Evolutionary conservation across 345 rosid genomes (phyloP).

Genomic region (Eucalyptus marginata): DNA sequence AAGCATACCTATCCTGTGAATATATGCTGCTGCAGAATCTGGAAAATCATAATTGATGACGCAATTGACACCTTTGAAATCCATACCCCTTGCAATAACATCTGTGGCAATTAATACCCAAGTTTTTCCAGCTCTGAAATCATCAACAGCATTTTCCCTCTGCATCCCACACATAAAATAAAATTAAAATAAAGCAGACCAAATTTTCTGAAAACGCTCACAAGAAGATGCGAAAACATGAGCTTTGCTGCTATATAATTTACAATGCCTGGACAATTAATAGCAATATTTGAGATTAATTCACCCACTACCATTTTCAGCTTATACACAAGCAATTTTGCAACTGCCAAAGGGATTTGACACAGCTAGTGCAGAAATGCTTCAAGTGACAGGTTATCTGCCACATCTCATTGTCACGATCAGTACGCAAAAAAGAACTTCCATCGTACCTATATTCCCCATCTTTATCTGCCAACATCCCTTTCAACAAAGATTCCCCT

Average conservation of each 20-base stretch:
- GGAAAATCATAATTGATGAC: conserved; percentile 96
- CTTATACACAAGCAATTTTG: neutral
- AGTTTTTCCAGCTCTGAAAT: conserved; percentile 74
- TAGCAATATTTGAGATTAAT: neutral
- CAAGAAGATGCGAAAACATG: neutral
- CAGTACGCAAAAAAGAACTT: neutral
- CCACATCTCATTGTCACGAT: neutral
- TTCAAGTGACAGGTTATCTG: neutral
- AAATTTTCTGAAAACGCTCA: neutral
- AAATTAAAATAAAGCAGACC: neutral
- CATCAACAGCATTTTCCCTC: conserved; percentile 76
- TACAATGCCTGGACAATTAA: neutral
- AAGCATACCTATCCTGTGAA: conserved; percentile 84
- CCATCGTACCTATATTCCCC: neutral
- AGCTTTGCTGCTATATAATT: neutral
- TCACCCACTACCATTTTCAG: neutral
- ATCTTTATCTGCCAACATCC: neutral
- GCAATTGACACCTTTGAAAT: conserved; percentile 89
- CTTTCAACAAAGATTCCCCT: neutral
- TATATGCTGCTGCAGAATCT: conserved; percentile 79
- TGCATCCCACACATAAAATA: conserved; percentile 5
- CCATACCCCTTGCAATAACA: conserved; percentile 95
- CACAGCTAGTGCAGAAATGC: neutral
- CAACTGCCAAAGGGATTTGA: neutral
- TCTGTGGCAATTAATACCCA: conserved; percentile 97